These are phyloP conservation scores for Verticillium dahliae DNA, from an alignment of 2,329 filamentous ascomycete species.

Conservation along the genomic window DNA sequence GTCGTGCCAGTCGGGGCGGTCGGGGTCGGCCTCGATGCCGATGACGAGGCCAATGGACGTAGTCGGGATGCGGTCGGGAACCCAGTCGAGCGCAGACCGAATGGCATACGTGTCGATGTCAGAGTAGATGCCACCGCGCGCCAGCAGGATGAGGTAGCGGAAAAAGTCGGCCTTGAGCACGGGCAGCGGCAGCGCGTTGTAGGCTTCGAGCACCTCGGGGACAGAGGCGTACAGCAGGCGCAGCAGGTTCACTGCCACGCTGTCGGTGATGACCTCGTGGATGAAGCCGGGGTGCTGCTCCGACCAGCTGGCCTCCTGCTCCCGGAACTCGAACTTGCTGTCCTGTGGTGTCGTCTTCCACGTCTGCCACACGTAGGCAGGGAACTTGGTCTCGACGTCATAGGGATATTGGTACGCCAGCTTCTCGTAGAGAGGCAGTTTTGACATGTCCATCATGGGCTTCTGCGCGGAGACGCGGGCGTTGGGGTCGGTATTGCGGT, in stretches of 20 bases:
- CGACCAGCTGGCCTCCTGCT: slow-evolving; percentile 85
- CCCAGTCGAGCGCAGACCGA: slow-evolving; percentile 78
- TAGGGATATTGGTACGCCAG: slow-evolving; percentile 93
- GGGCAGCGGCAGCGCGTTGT: slow-evolving; percentile 63
- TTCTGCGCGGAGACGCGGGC: slow-evolving; percentile 46
- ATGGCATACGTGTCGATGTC: slow-evolving; percentile 90
- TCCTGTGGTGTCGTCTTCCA: slow-evolving; percentile 86
- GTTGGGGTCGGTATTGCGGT: not conserved
- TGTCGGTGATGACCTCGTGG: slow-evolving; percentile 94
- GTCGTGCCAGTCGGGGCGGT: slow-evolving; percentile 83
- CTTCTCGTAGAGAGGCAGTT: slow-evolving; percentile 69
- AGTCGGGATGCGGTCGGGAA: slow-evolving; percentile 70
- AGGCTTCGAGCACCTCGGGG: slow-evolving; percentile 73
- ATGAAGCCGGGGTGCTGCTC: slow-evolving; percentile 83
- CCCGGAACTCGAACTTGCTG: slow-evolving; percentile 71
- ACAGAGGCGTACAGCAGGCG: slow-evolving; percentile 79
- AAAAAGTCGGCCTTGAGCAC: slow-evolving; percentile 78
- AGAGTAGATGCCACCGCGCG: slow-evolving; percentile 65
- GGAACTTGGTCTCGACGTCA: slow-evolving; percentile 81
- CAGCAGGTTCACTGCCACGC: slow-evolving; percentile 74
- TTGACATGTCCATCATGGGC: slow-evolving; percentile 61
- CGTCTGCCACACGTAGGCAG: slow-evolving; percentile 98
- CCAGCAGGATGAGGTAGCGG: slow-evolving; percentile 62
- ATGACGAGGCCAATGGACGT: slow-evolving; percentile 79
- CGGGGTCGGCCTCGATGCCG: slow-evolving; percentile 94